Conservation (phyloP, 768 basidiomycete species). For the Boletus pseudopeckii region DNA sequence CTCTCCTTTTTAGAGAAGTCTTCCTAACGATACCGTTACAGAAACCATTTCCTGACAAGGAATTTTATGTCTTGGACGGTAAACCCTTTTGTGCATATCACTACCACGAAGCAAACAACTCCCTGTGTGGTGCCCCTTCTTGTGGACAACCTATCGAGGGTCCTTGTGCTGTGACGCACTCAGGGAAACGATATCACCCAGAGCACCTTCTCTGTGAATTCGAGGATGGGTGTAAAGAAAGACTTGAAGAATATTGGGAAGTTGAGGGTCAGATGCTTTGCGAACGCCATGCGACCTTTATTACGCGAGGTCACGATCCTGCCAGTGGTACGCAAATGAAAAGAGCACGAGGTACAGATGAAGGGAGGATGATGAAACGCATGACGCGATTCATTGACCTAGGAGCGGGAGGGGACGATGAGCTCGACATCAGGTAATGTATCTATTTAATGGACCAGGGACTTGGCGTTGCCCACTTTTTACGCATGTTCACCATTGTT, state of each 20-base stretch:
- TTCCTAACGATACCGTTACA: constrained; percentile 28
- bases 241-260: constrained; percentile 84
- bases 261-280: constrained; percentile 83
- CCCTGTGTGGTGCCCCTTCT: constrained; percentile 71
- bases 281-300: constrained; percentile 63
- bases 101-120: constrained; percentile 89
- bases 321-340: constrained; percentile 5
- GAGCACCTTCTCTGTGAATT: constrained; percentile 86
- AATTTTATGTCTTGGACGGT: constrained; percentile 88
- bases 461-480: constrained; percentile 7
- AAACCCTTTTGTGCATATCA: constrained; percentile 90
- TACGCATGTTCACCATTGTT: constrained; percentile 16
- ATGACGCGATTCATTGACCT: constrained; percentile 82
- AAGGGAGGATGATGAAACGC: constrained; percentile 64
- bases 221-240: constrained; percentile 49
- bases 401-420: constrained; percentile 29
- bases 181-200: constrained; percentile 80
- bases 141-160: constrained; percentile 94
- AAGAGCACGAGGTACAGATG: constrained; percentile 26
- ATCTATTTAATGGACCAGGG: constrained; percentile 15
- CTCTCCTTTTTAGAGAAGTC: neutral
- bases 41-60: constrained; percentile 89
- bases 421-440: constrained; percentile 32
- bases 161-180: constrained; percentile 83
- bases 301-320: constrained; percentile 17